Percentiles rank a stretch among this genome's conserved stretches.
These are phyloP conservation scores for Dioscorea zingiberensis DNA, from an alignment of 106 monocot species.

Conservation along the genomic window DNA sequence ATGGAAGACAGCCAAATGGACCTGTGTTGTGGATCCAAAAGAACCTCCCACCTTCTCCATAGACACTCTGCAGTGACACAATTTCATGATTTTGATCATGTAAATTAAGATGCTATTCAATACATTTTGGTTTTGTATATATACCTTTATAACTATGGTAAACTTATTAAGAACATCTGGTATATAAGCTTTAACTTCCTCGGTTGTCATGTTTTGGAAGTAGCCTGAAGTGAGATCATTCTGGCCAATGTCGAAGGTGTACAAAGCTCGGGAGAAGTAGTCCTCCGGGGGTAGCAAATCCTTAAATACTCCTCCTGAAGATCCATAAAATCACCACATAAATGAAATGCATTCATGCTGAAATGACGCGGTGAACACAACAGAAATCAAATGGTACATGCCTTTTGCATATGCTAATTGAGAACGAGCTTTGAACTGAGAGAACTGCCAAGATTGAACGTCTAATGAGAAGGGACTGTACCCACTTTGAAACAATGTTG, in stretches of 20 bases:
- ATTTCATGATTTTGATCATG: background rate
- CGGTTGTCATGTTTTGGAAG: conserved; percentile 23
- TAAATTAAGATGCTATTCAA: background rate
- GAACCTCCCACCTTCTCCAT: conserved; percentile 55
- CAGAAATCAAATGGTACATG: background rate
- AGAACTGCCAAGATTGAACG: conserved; percentile 71
- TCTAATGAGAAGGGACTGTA: conserved; percentile 87
- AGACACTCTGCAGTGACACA: conserved; percentile 36
- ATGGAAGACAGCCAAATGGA: conserved; percentile 85
- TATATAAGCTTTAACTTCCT: conserved; percentile 28
- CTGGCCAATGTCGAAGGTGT: conserved; percentile 44
- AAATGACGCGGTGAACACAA: background rate
- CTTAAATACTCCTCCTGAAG: conserved; percentile 20
- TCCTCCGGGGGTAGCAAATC: conserved; percentile 31
- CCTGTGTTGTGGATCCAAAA: conserved; percentile 98
- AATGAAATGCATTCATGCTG: background rate
- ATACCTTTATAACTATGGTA: conserved; percentile 19
- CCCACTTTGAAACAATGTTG: conserved; percentile 57
- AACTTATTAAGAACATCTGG: conserved; percentile 32
- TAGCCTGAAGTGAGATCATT: conserved; percentile 42
- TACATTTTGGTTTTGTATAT: background rate
- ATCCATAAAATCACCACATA: background rate
- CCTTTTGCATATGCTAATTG: conserved; percentile 22
- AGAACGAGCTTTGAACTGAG: conserved; percentile 65
- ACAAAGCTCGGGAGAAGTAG: conserved; percentile 20